Evolutionary conservation across 2,329 filamentous ascomycete genomes (phyloP).

Genomic region (Cryphonectria nitschkei): DNA sequence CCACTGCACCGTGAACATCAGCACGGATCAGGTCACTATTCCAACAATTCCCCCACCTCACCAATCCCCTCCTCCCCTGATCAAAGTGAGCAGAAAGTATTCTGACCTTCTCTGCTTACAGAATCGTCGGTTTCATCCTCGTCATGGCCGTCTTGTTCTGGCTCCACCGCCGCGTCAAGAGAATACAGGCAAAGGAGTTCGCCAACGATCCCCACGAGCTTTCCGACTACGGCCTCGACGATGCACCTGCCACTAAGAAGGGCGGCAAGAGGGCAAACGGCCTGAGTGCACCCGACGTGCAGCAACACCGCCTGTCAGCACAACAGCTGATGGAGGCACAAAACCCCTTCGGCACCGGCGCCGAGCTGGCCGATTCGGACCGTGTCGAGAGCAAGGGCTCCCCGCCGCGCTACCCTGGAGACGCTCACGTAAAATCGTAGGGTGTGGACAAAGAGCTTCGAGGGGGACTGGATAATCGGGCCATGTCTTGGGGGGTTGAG

Average conservation of each 20-base stretch:
- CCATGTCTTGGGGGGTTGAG: not conserved
- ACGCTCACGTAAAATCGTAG: conserved; percentile 25
- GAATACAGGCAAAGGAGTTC: conserved; percentile 26
- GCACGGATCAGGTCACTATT: not conserved
- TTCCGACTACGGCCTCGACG: conserved; percentile 47
- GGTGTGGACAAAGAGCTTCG: not conserved
- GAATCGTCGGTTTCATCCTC: conserved; percentile 21
- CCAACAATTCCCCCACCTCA: not conserved
- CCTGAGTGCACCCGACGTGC: not conserved
- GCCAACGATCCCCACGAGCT: conserved; percentile 36
- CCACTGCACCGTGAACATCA: not conserved
- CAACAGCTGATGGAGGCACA: conserved; percentile 24
- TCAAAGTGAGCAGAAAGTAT: not conserved
- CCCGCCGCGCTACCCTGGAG: conserved; percentile 27
- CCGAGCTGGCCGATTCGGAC: conserved; percentile 21
- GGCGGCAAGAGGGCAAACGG: conserved; percentile 3
- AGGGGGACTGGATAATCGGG: not conserved
- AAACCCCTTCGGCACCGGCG: conserved; percentile 25
- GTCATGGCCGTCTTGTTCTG: conserved; percentile 22
- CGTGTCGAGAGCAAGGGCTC: conserved; percentile 13
- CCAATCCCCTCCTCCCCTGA: too few relatives aligned
- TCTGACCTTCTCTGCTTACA: conserved; percentile 5
- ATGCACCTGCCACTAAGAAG: conserved; percentile 33
- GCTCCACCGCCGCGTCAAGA: conserved; percentile 24
- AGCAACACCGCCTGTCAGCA: conserved; percentile 21